Percentiles rank a stretch among this genome's conserved stretches.
phyloP scores from a whole-genome alignment of 495 filamentous ascomycete species.

The Hypomontagnella monticulosa region DNA sequence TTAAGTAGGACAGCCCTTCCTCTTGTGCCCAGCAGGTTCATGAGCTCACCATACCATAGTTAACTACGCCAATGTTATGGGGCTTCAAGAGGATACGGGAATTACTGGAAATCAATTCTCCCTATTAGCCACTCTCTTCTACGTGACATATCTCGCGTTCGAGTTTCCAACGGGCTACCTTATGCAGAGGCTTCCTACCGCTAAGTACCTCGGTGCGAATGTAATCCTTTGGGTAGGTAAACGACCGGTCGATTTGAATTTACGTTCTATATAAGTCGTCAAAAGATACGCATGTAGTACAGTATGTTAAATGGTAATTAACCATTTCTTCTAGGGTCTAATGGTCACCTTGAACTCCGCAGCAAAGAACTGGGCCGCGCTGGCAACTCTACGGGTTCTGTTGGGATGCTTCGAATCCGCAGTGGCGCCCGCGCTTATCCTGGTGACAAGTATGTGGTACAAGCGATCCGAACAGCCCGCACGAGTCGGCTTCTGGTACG shows the following conservation, averaged over 20 bases:
- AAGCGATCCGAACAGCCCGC: constrained; percentile 45
- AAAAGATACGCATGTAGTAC: not conserved
- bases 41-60: constrained; percentile 15
- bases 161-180: constrained; percentile 62
- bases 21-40: not conserved
- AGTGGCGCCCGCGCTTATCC: constrained; percentile 44
- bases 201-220: constrained; percentile 65
- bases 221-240: constrained; percentile 60
- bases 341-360: constrained; percentile 35
- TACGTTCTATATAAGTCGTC: not conserved
- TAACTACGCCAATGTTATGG: constrained; percentile 45
- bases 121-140: constrained; percentile 36
- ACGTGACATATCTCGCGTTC: constrained; percentile 37
- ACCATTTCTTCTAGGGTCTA: constrained; percentile 13
- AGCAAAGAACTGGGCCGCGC: constrained; percentile 39
- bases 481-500: constrained; percentile 47
- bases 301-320: not conserved
- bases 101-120: constrained; percentile 39
- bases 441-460: constrained; percentile 50
- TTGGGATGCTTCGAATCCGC: constrained; percentile 45
- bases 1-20: constrained; percentile 24
- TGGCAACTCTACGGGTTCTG: constrained; percentile 37
- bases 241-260: no score
- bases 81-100: constrained; percentile 37
- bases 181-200: constrained; percentile 65